Conservation (phyloP, 2,329 filamentous ascomycete species). For the Albifimbria verrucaria region DNA sequence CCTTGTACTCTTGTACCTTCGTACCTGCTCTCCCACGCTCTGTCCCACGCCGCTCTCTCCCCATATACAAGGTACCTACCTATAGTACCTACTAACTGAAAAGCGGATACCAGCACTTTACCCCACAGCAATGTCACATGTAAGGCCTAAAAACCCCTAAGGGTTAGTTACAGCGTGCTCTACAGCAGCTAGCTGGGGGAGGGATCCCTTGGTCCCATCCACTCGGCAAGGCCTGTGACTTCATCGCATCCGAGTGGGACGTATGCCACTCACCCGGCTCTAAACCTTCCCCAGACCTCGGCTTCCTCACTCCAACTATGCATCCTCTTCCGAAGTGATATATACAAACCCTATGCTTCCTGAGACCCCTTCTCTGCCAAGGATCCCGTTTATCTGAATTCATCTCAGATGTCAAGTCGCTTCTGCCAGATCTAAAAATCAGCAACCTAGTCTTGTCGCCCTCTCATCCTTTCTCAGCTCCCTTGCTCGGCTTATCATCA, state of each 20-base stretch:
- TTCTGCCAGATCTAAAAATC: neutral
- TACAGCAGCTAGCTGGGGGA: neutral
- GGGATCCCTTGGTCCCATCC: too few species aligned
- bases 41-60: too few species aligned
- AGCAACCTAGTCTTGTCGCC: neutral
- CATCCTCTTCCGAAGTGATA: too few species aligned
- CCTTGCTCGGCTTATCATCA: neutral
- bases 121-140: neutral
- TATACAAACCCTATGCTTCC: too few species aligned
- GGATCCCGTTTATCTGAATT: too few species aligned
- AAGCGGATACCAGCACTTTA: too few species aligned
- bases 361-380: too few species aligned
- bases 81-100: too few species aligned
- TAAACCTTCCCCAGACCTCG: neutral
- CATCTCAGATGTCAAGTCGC: neutral
- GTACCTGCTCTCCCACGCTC: too few species aligned
- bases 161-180: neutral
- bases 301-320: neutral
- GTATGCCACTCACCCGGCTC: neutral
- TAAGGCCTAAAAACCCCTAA: neutral
- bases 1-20: too few species aligned
- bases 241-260: constrained; percentile 7
- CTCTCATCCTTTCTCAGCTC: neutral
- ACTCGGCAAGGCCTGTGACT: neutral
- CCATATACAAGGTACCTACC: too few species aligned